Base-by-base conservation (phyloP, 331 rosid species). In the Erythrophleum ivorense region DNA sequence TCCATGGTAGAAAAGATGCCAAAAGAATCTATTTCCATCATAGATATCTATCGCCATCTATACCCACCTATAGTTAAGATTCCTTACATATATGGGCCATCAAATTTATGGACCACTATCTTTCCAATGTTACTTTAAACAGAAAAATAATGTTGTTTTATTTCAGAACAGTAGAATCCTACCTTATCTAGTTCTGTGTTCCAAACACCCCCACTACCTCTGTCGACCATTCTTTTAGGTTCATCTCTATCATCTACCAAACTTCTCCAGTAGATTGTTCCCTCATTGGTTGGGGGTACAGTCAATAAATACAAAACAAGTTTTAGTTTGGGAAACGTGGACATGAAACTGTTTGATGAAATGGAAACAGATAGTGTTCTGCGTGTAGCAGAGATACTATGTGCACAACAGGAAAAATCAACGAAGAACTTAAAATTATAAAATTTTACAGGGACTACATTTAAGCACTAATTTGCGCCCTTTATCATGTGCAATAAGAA, bases 1-100 rank as follows among this genome's bases (percentile, higher is more conserved):
- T 77, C 53, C 53, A 76, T 33, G 48, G 13, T 48, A 9, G 59
- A 65, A 78, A 63, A 82, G 70, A 79, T 75, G 64, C 80, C 24
- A 57, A 80, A 48, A 41, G 11, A 86, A 74, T 82, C 65, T 40
- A 29, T 12, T 70, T 41, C 48, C 71, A 59, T 41, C 49, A 9
- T 6, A 29, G 2, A 29, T 21, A 49, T 29, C 16, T 36, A 41
- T 63, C 36, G 16, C 59, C 53, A 29, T 19, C 12, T 18, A 10
- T 0, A 1, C 71, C 60, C 46, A 59, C 57, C 53, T 59, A 48
- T 77, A n/a, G 52, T 52, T 60, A 40, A 46, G 67, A 75, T 31
- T 66, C 80, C 76, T 4, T 40, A 38, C 53, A 18, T 21, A 43
- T 11, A 77, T 49, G 72, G n/a, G 33, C 52, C 62, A 45, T 60